Evolutionary conservation across 2,329 filamentous ascomycete species (phyloP).

Genomic region (Sporothrix inflata): DNA sequence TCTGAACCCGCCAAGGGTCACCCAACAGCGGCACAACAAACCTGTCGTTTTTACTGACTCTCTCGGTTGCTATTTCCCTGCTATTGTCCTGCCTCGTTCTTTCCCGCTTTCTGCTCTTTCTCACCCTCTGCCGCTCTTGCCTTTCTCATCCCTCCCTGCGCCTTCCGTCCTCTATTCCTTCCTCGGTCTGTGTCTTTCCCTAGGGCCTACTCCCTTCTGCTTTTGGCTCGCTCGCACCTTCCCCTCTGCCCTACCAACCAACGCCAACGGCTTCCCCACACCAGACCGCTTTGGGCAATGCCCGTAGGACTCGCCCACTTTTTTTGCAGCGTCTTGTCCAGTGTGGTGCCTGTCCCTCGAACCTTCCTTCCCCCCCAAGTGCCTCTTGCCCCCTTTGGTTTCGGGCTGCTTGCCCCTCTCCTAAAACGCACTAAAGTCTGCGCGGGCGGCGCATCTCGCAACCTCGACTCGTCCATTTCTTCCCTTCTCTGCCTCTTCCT

Average conservation of each 20-base stretch:
- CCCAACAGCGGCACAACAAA: background rate
- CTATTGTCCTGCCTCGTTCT: constrained; percentile 13
- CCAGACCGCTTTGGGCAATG: constrained; percentile 26
- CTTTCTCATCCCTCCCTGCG: background rate
- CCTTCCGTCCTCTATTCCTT: background rate
- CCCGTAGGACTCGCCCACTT: constrained; percentile 17
- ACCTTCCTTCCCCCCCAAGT: constrained; percentile 14
- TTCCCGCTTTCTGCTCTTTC: constrained; percentile 13
- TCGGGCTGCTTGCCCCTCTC: constrained; percentile 23
- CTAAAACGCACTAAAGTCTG: constrained; percentile 16
- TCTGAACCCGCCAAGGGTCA: background rate
- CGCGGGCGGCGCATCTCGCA: constrained; percentile 26
- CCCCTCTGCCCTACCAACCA: constrained; percentile 16
- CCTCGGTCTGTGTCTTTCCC: background rate
- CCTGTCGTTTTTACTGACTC: background rate
- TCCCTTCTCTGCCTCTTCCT: constrained; percentile 14
- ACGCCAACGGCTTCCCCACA: constrained; percentile 32
- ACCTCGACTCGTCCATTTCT: constrained; percentile 13
- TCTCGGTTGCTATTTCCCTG: background rate
- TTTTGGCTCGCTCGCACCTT: constrained; percentile 1
- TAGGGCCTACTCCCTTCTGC: background rate
- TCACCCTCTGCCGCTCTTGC: constrained; percentile 3
- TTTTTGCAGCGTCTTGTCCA: background rate
- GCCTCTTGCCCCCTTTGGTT: constrained; percentile 18
- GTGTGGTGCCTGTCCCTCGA: background rate